A percentile compares a stretch with the other conserved stretches of the same genome.
Evolutionary conservation across 2,329 filamentous ascomycete species (phyloP).

Genomic region (Aphanoascus verrucosus): DNA sequence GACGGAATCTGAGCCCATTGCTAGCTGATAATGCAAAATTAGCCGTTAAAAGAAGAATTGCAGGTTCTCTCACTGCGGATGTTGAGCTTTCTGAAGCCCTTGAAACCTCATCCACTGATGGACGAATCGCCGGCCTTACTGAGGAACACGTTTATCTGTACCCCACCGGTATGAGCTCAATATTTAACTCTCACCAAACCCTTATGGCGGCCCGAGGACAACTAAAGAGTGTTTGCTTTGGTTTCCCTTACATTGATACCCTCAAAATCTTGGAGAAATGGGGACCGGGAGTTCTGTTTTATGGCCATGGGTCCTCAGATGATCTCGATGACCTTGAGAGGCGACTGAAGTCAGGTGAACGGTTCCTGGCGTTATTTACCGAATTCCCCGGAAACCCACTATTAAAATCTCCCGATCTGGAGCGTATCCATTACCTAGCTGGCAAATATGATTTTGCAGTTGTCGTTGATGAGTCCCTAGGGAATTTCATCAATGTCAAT

Average conservation of each 20-base stretch:
- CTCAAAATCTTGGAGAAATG: constrained; percentile 93
- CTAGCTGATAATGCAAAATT: constrained; percentile 72
- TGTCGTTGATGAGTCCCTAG: constrained; percentile 91
- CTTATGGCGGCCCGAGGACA: constrained; percentile 55
- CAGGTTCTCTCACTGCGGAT: constrained; percentile 67
- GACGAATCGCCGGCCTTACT: constrained; percentile 46
- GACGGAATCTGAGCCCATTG: constrained; percentile 72
- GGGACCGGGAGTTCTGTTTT: constrained; percentile 78
- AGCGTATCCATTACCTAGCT: constrained; percentile 67
- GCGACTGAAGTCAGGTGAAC: constrained; percentile 60
- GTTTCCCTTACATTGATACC: constrained; percentile 97
- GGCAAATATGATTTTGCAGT: constrained; percentile 79
- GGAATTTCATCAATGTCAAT: constrained; percentile 92
- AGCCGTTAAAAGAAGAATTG: constrained; percentile 77
- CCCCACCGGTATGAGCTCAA: constrained; percentile 87
- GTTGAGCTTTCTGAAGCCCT: constrained; percentile 54
- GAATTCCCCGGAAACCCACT: constrained; percentile 93
- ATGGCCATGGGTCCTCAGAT: constrained; percentile 63
- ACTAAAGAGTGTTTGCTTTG: constrained; percentile 74
- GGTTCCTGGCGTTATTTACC: constrained; percentile 74
- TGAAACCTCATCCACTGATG: constrained; percentile 29
- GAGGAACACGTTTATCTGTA: constrained; percentile 85
- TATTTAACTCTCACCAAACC: constrained; percentile 74
- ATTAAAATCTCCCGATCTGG: constrained; percentile 70
- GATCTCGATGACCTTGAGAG: constrained; percentile 77